phyloP scores from a whole-genome alignment of 2,329 filamentous ascomycete genomes.

The Sarocladium kiliense region DNA sequence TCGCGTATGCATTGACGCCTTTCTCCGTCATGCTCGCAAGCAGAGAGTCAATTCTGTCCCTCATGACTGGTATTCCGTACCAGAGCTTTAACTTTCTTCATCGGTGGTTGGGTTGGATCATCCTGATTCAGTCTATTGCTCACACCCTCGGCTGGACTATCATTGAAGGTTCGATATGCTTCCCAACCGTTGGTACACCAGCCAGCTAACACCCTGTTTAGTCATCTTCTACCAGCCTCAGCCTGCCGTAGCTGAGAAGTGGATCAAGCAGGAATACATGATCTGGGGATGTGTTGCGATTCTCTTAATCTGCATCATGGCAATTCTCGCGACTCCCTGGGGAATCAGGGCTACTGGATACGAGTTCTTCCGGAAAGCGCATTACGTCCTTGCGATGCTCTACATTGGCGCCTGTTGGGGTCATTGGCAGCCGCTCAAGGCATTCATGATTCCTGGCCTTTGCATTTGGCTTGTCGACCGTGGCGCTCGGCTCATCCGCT shows the following conservation, averaged over 20 bases:
- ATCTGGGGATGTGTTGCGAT: constrained; percentile 70
- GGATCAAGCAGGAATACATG: constrained; percentile 62
- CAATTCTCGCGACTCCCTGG: constrained; percentile 48
- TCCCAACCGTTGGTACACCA: neutral
- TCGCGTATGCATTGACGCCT: constrained; percentile 71
- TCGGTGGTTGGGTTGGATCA: constrained; percentile 70
- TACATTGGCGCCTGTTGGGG: constrained; percentile 73
- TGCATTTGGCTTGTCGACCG: constrained; percentile 63
- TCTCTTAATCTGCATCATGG: constrained; percentile 55
- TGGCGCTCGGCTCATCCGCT: constrained; percentile 51
- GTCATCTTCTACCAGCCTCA: constrained; percentile 65
- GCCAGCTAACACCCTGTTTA: neutral
- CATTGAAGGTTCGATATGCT: constrained; percentile 42
- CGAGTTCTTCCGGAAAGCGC: constrained; percentile 70
- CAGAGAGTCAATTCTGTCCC: constrained; percentile 63
- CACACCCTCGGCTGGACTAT: constrained; percentile 57
- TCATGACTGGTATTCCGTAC: constrained; percentile 68
- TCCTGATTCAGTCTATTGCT: constrained; percentile 50
- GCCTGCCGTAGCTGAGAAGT: constrained; percentile 50
- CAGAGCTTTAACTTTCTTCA: constrained; percentile 75
- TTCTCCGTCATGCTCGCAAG: constrained; percentile 61
- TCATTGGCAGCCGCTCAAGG: constrained; percentile 64
- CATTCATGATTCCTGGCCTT: constrained; percentile 63
- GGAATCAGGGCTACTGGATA: constrained; percentile 65
- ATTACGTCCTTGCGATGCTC: constrained; percentile 67